Evolutionary conservation across 169 alveolate species (phyloP), one percentile per base, ranked within the genome.

Genomic region (Plasmodium cynomolgi): DNA sequence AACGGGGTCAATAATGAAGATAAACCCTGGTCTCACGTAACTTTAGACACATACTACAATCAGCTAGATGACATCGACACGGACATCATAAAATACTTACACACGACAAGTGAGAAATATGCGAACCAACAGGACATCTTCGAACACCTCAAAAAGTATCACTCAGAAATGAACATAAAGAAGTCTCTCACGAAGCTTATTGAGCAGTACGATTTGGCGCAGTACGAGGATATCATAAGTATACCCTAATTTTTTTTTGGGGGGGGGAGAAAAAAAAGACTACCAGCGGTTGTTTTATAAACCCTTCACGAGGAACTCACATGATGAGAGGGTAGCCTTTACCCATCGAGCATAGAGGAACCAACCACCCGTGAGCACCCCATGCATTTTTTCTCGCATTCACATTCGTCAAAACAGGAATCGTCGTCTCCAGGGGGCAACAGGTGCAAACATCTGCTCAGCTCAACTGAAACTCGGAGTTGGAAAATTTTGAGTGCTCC

Each of bases 1-100:
- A 90, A 90, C 58, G 94, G 94, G 29, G 50, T 62, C 8, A 90
- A 56, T 26, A 90, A 90, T 39, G 91, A 90, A 29, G 90, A 90
- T 15, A 90, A 90, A 20, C 94, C 94, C 47, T 90, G 94, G 94
- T 90, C 94, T 5, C 94, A 90, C 54, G 82, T 90, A 8, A 80
- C 81, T 8, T n/a, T 90, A 58, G 91, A 90, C 74, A 39, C 94
- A 3, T 90, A 90, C 50, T 90, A 90, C 34, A 80, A 90, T 15
- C 77, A 80, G 23, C 34, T 90, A n/a, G 94, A 90, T 68, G 90
- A 79, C 11, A 79, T 79, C 13, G 94, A 90, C 34, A 62, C 77
- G 41, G 94, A 90, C 50, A 90, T 90, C 56, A 80, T 90, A 31
- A 90, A 90, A 68, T 90, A 90, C 72, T 54, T 90, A 44, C 94